A percentile compares a stretch with the other conserved stretches of the same genome.
Evolutionary conservation across 1,284 basidiomycete genomes (phyloP).

Genomic region (Albatrellus sp.): DNA sequence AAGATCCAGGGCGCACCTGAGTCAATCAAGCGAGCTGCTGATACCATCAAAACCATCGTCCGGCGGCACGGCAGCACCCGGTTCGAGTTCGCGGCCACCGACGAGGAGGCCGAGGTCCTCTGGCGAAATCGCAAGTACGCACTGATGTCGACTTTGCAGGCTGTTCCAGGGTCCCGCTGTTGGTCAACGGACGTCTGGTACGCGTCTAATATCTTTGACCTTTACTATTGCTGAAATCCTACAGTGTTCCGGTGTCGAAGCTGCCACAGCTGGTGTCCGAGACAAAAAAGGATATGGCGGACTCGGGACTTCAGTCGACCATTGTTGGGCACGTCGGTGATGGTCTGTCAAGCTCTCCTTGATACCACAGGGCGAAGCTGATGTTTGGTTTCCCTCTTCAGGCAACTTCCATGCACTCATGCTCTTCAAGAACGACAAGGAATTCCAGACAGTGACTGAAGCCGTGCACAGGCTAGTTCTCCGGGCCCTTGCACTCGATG

Average conservation of each 20-base stretch:
- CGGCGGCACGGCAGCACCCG: constrained; percentile 54
- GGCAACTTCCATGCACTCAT: constrained; percentile 62
- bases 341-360: constrained; percentile 34
- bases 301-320: constrained; percentile 50
- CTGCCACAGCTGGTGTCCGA: constrained; percentile 57
- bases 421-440: constrained; percentile 50
- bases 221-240: constrained; percentile 19
- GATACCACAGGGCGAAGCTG: constrained; percentile 10
- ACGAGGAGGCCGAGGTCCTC: constrained; percentile 67
- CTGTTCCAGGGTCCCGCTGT: constrained; percentile 50
- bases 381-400: constrained; percentile 12
- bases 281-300: constrained; percentile 66
- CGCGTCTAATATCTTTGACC: constrained; percentile 3
- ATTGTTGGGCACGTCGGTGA: constrained; percentile 84
- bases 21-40: constrained; percentile 51
- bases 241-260: constrained; percentile 70
- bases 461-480: constrained; percentile 60
- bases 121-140: constrained; percentile 88
- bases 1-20: constrained; percentile 72
- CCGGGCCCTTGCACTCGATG: constrained; percentile 56
- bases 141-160: constrained; percentile 59
- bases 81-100: constrained; percentile 69
- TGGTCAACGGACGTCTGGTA: constrained; percentile 89
- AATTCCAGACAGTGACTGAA: constrained; percentile 38
- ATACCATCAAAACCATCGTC: constrained; percentile 46